Evolutionary conservation across 768 basidiomycete genomes (phyloP), one percentile per base, ranked within the genome.

Genomic region (Melanogaster broomeanus): DNA sequence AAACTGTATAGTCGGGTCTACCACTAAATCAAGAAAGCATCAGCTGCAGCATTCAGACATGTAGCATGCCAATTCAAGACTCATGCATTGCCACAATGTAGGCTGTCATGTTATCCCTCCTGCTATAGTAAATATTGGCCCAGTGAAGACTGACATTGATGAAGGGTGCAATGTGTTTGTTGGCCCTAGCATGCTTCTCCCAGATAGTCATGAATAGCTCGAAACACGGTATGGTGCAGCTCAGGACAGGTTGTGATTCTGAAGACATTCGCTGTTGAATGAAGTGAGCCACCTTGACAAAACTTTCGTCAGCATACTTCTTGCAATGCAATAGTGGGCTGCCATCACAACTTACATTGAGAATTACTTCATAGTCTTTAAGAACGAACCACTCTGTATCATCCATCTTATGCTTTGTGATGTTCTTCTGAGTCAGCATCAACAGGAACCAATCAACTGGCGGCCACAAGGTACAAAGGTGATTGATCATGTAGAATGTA

Each of bases 61-160:
- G 25, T 27, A 27, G 25, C 25, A 27, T 27, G 25, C 25, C 25
- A 27, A 27, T 9, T 9, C 25, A 11, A n/a, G 34, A 31, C 45
- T 35, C 28, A 21, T 35, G 25, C 47, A 48, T 48, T 10, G 24
- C 47, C 11, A 48, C n/a, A 40, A 48, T 21, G 10, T 48, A 48
- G 1, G 47, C 13, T 11, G 21, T n/a, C 31, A 37, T 40, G 16
- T 24, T 21, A n/a, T 48, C 47, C 47, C 43, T 40, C 16, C 13
- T 1, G 6, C 15, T 4, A 18, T 48, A 48, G n/a, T 48, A 48
- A 24, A 9, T 24, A 3, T 48, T 48, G 22, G 47, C 47, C 35
- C 25, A 40, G 0, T 24, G 24, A 13, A 48, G 22, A 35, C 22
- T 21, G 5, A 48, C 22, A 28, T 38, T 3, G 5, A 40, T 48